Base-by-base conservation (phyloP, 352 stramenopile species). In the Phytophthora hibernalis region DNA sequence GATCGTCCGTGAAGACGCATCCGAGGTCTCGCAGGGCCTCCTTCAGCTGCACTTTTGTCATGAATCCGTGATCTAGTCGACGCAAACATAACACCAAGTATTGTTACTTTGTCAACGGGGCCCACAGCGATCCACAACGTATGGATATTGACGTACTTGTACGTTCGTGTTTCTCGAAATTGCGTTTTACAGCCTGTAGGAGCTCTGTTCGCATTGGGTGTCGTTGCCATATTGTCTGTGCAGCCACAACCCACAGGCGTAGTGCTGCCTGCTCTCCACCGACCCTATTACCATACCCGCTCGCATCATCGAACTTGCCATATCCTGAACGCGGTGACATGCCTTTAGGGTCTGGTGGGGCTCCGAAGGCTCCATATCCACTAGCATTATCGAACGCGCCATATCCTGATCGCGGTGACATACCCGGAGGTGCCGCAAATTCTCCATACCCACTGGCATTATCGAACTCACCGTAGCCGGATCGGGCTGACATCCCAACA, bases 1-100 rank as follows among this genome's bases (percentile, higher is more conserved):
- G 80, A 43, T 89, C 82, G 50, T 88, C 78, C 0, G 76, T 86
- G 50, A 89, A 80, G 13, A 88, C 77, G 24, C 79, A 89, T 6
- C 64, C 64, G 47, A 89, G 72, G 2, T 70, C 69, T 62, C 75
- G 63, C 28, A 91, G 43, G 8, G 75, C 72, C 56, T 91, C 79
- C 16, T 91, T 87, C 30, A 91, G 42, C 11, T 87, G 72, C 3
- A 53, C 48, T 35, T 88, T 83, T 15, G 65, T 80, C 77, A 88
- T 86, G 35, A 63, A 56, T 24, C 78, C 42, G 18, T 48, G 18
- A 6, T 48, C 42, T 48, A 6, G 28, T 24, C 20, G 5, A 26
- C n/a, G 18, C 10, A 5, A 28, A 48, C 42, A 48, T 45, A 48
- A n/a, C 18, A n/a, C n/a, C n/a, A n/a, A n/a, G n/a, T n/a, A n/a